Percentiles rank a stretch among this genome's conserved stretches.
Evolutionary conservation across 2,329 filamentous ascomycete genomes (phyloP).

Genomic region (Simplicillium sp.): DNA sequence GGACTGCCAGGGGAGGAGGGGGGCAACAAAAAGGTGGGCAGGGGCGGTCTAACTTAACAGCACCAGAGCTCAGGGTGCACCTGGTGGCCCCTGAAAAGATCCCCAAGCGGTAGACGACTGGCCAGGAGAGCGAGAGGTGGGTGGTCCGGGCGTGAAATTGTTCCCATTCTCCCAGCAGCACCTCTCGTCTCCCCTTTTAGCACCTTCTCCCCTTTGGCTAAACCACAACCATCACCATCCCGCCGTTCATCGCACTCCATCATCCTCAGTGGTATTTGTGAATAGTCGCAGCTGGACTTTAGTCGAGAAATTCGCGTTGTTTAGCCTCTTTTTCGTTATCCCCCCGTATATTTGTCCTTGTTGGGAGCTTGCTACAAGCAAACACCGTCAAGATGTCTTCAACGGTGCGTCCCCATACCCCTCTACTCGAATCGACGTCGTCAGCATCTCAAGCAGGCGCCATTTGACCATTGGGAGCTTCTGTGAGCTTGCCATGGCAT

Average conservation of each 20-base stretch:
- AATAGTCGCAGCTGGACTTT: not conserved
- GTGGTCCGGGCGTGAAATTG: slow-evolving; percentile 11
- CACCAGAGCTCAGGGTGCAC: not conserved
- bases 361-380: not conserved
- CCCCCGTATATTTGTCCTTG: not conserved
- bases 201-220: slow-evolving; percentile 6
- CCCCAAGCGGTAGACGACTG: not conserved
- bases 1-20: slow-evolving; percentile 1
- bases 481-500: not conserved
- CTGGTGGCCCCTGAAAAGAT: slow-evolving; percentile 4
- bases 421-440: not conserved
- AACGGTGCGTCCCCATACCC: not conserved
- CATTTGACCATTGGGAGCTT: not conserved
- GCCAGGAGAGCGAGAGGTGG: not conserved
- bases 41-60: slow-evolving; percentile 6
- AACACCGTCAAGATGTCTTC: slow-evolving; percentile 11
- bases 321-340: not conserved
- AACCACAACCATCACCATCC: slow-evolving; percentile 6
- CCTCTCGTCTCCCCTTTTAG: slow-evolving; percentile 10
- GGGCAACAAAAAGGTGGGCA: slow-evolving; percentile 1
- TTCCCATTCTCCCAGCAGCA: slow-evolving; percentile 5
- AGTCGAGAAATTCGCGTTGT: not conserved
- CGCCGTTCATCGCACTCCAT: slow-evolving; percentile 1
- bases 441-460: slow-evolving; percentile 1
- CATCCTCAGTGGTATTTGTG: not conserved